Evolutionary conservation across 306 rosid species (phyloP), one percentile per base, ranked within the genome.

Genomic region (Begonia fuchsioides): DNA sequence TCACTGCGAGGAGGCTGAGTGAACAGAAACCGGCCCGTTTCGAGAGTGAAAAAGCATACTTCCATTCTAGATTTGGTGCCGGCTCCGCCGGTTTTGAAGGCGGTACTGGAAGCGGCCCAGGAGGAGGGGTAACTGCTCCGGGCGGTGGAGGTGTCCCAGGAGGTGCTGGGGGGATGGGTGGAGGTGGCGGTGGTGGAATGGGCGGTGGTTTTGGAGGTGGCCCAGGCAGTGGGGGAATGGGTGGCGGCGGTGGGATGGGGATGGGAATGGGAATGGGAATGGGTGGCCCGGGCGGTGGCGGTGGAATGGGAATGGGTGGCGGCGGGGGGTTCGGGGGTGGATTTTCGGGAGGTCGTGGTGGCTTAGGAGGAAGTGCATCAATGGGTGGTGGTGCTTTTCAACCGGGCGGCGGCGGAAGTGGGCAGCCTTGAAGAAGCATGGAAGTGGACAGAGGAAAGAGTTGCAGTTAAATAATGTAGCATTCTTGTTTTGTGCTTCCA

Each of bases 261-360:
- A n/a, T 11, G 45, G 45, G 45, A n/a, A n/a, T n/a, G n/a, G n/a
- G n/a, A n/a, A n/a, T n/a, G 45, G 12, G 45, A 1, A n/a, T 11
- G 45, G 45, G 45, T 10, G 45, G 45, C 12, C n/a, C 14, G 0
- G 45, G 45, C 1, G 45, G 45, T 6, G 45, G 45, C n/a, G n/a
- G n/a, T n/a, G n/a, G n/a, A n/a, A n/a, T n/a, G n/a, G n/a, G n/a
- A 32, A 57, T 16, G 5, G 19, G 9, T 0, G 69, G 75, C 0
- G 79, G 79, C 0, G 75, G 74, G 0, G 79, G 79, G 9, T 61
- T 19, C 5, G 79, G 74, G 10, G 79, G 68, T 12, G 79, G 79
- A 32, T 6, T 26, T 26, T 26, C 69, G 0, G 79, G 53, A 10
- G 3, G 70, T 11, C 11, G 10, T n/a, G 14, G 45, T 41, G 6